A percentile compares a stretch with the other conserved stretches of the same genome.
phyloP scores from a whole-genome alignment of 192 early-diverging fungal genomes.

The Coemansia erecta region DNA sequence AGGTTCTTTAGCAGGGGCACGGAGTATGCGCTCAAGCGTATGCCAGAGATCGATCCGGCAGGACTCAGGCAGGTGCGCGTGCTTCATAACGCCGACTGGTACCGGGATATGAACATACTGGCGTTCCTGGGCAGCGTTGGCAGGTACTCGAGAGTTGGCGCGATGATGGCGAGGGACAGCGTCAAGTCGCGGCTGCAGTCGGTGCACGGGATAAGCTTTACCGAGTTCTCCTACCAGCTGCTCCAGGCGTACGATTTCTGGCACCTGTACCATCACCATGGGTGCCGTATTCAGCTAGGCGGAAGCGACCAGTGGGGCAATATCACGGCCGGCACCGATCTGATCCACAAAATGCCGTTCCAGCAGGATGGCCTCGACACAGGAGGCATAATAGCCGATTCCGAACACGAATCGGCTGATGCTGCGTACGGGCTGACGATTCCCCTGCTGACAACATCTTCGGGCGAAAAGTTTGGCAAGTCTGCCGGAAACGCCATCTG shows the following conservation, averaged over 20 bases:
- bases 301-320: slow-evolving; percentile 99
- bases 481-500: slow-evolving; percentile 95
- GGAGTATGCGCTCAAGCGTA: slow-evolving; percentile 27
- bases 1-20: slow-evolving; percentile 66
- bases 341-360: slow-evolving; percentile 70
- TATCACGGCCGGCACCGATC: slow-evolving; percentile 87
- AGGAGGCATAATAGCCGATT: slow-evolving; percentile 6
- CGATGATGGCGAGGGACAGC: slow-evolving; percentile 88
- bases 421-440: slow-evolving; percentile 82
- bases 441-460: slow-evolving; percentile 79
- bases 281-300: slow-evolving; percentile 66
- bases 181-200: slow-evolving; percentile 78
- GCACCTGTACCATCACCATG: slow-evolving; percentile 64
- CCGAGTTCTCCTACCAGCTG: slow-evolving; percentile 95
- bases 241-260: slow-evolving; percentile 94
- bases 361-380: slow-evolving; percentile 4
- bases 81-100: slow-evolving; percentile 83
- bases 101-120: slow-evolving; percentile 65
- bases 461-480: slow-evolving; percentile 97
- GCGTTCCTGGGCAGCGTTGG: slow-evolving; percentile 79
- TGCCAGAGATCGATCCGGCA: slow-evolving; percentile 31
- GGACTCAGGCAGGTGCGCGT: slow-evolving; percentile 56
- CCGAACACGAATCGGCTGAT: slow-evolving; percentile 11
- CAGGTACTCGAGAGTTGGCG: slow-evolving; percentile 71
- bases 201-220: slow-evolving; percentile 88